phyloP scores from a whole-genome alignment of 257 asterid species.

The Ballota nigra region DNA sequence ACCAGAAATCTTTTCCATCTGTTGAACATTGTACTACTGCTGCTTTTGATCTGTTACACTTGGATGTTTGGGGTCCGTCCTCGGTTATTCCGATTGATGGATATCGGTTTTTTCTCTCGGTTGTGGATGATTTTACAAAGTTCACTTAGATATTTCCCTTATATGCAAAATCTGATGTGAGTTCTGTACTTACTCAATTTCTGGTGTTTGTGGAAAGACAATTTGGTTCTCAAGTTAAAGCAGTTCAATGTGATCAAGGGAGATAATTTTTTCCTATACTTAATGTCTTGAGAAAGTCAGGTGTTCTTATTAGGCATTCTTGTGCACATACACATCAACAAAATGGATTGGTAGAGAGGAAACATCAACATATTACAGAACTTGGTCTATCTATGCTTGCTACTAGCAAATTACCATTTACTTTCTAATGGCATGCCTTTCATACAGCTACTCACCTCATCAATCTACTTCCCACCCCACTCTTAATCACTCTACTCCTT shows the following conservation, averaged over 20 bases:
- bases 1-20: not conserved
- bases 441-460: too few relatives aligned
- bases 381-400: too few relatives aligned
- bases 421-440: too few relatives aligned
- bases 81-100: not conserved
- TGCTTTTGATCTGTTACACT: not conserved
- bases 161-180: not conserved
- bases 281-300: too few relatives aligned
- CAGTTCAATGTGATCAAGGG: not conserved
- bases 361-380: too few relatives aligned
- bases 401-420: too few relatives aligned
- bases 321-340: too few relatives aligned
- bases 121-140: not conserved
- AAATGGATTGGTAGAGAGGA: too few relatives aligned
- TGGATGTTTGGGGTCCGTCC: not conserved
- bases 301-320: too few relatives aligned
- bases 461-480: too few relatives aligned
- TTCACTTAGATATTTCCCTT: not conserved
- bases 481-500: too few relatives aligned
- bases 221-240: too few relatives aligned
- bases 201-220: not conserved
- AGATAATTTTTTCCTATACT: not conserved
- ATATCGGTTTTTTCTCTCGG: not conserved
- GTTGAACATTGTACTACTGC: not conserved
- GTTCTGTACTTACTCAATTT: rapidly evolving